These are phyloP conservation scores for Isabelozyma heimii DNA, from an alignment of 805 yeast genomes.

Conservation along the genomic window DNA sequence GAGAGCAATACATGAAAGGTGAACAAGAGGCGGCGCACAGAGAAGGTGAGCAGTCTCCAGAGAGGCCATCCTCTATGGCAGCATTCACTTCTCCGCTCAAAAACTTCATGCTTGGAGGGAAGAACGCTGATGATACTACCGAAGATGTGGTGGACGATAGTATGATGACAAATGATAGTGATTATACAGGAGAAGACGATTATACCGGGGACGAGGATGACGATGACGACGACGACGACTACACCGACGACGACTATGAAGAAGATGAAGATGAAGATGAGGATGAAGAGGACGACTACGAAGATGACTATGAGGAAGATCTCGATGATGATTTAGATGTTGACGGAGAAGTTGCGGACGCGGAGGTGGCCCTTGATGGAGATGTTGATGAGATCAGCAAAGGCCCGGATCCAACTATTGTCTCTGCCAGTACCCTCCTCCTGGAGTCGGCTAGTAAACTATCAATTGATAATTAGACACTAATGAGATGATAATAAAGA, in stretches of 20 bases:
- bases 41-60: conserved; percentile 3
- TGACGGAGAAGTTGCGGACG: conserved; percentile 1
- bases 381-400: too few species aligned
- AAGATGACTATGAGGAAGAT: conserved; percentile 9
- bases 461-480: background rate
- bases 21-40: background rate
- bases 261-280: conserved; percentile 12
- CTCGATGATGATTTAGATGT: conserved; percentile 7
- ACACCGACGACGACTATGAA: conserved; percentile 12
- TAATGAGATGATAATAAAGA: too few species aligned
- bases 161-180: conserved; percentile 9
- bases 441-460: background rate
- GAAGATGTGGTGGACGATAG: conserved; percentile 14
- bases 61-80: conserved; percentile 31
- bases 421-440: background rate
- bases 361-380: background rate
- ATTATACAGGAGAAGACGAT: conserved; percentile 11
- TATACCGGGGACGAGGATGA: conserved; percentile 12
- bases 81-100: conserved; percentile 42
- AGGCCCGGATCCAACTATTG: background rate
- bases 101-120: conserved; percentile 35
- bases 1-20: conserved; percentile 3
- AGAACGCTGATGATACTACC: conserved; percentile 22
- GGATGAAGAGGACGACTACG: conserved; percentile 9
- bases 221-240: conserved; percentile 10